Evolutionary conservation across 805 yeast species (phyloP), one percentile per base, ranked within the genome.

Genomic region (Lipomyces spencermartinsiae): DNA sequence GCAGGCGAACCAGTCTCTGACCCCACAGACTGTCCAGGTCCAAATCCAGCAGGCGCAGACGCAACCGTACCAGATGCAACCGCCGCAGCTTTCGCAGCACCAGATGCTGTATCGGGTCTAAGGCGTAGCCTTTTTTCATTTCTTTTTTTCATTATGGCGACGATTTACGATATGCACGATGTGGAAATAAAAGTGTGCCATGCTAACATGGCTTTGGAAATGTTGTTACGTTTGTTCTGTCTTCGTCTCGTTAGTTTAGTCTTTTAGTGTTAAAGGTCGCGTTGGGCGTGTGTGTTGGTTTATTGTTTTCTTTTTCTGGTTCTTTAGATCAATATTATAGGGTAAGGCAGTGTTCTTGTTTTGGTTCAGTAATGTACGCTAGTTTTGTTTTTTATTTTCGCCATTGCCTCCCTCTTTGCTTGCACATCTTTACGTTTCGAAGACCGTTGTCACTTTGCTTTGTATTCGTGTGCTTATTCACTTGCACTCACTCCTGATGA

Each of bases 101-200:
- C 56, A 53, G 56, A 53, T 53, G 56, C 56, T 53, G 34, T 31
- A 53, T 43, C 22, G 49, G 16, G 49, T 43, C n/a, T 43, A 43
- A 14, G 49, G 29, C 29, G 1, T 25, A 25, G 29, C 2, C 29
- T 25, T 25, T 3, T 3, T 25, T 43, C 22, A n/a, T n/a, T n/a
- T 43, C 19, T n/a, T n/a, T 14, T 16, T 8, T 43, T 43, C 49
- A 5, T 19, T 16, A 43, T 43, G 19, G 49, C 49, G 49, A 43
- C n/a, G 49, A 43, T 43, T 25, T 43, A 43, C 49, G 49, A 43
- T 43, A 43, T 43, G 22, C 16, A 43, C 22, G 49, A 43, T n/a
- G 10, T 43, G 29, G 29, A 25, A 25, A 25, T 43, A 43, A 16
- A 43, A 43, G 49, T 43, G n/a, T 43, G 7, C n/a, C 49, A 16